Percentiles rank a stretch among this genome's conserved stretches.
Conservation (phyloP, 495 filamentous ascomycete species). For the Hyaloscypha finlandica region DNA sequence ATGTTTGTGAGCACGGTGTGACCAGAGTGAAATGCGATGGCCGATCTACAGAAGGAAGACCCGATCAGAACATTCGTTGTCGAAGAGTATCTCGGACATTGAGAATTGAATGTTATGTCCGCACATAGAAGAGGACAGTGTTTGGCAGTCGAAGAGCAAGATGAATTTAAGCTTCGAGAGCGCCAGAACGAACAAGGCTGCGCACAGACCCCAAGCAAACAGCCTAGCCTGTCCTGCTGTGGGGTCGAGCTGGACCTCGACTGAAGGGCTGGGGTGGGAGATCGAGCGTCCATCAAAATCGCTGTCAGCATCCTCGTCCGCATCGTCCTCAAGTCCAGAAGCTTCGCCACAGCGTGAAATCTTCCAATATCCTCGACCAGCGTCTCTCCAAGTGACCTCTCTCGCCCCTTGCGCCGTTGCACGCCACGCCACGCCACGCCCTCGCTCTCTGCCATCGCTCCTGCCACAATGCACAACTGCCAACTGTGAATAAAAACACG, state of each 20-base stretch:
- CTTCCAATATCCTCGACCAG: too few species aligned
- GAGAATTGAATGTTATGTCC: neutral
- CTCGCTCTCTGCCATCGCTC: neutral
- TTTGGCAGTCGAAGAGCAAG: neutral
- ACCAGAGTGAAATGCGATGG: neutral
- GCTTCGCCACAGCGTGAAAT: too few species aligned
- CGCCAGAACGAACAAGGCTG: neutral
- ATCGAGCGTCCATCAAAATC: neutral
- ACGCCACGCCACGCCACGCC: too few species aligned
- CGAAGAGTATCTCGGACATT: neutral
- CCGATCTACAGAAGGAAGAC: neutral
- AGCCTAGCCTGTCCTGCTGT: neutral
- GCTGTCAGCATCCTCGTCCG: neutral
- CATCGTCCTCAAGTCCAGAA: neutral
- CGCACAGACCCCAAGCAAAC: neutral
- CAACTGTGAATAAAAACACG: conserved; percentile 6
- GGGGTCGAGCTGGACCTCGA: neutral
- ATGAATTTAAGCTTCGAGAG: neutral
- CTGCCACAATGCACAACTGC: conserved; percentile 11
- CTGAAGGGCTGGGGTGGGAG: neutral
- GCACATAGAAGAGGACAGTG: neutral
- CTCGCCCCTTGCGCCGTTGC: neutral
- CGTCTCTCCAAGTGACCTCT: too few species aligned
- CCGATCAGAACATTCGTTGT: neutral
- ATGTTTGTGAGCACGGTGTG: conserved; percentile 22